phyloP scores from a whole-genome alignment of 768 basidiomycete genomes.

The Clitopilus hobsonii region DNA sequence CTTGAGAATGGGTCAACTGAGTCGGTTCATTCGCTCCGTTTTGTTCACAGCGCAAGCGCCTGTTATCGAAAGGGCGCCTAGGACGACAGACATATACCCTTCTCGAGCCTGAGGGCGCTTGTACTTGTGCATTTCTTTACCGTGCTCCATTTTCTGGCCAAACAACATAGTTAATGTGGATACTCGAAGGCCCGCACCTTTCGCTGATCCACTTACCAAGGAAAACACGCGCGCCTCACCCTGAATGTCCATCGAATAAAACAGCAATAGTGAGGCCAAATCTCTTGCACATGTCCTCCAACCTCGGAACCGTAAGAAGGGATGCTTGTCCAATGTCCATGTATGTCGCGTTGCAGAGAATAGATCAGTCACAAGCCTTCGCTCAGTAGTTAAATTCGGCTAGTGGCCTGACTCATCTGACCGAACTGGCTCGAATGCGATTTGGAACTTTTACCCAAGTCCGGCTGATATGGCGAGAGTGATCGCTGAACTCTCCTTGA shows the following conservation, averaged over 20 bases:
- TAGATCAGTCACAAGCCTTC: neutral
- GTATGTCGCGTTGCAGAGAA: neutral
- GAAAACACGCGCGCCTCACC: constrained; percentile 22
- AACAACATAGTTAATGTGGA: neutral
- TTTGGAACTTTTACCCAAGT: neutral
- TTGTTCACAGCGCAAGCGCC: neutral
- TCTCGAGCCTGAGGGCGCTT: no score
- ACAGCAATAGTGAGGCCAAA: neutral
- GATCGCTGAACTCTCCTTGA: neutral
- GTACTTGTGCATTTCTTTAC: no score
- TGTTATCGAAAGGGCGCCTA: neutral
- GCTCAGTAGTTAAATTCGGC: no score
- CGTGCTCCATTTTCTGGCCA: neutral
- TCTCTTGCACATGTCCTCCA: constrained; percentile 7
- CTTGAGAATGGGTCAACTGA: constrained; percentile 5
- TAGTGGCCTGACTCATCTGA: neutral
- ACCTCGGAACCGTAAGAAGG: constrained; percentile 9
- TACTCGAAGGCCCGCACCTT: neutral
- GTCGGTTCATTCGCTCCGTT: constrained; percentile 4
- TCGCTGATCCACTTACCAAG: neutral
- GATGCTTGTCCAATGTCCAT: neutral
- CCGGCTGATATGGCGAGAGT: neutral
- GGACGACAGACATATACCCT: neutral
- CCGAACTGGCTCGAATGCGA: neutral
- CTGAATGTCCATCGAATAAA: constrained; percentile 6